Base-by-base conservation (phyloP, 2,329 filamentous ascomycete genomes). In the Penicillium sp. region DNA sequence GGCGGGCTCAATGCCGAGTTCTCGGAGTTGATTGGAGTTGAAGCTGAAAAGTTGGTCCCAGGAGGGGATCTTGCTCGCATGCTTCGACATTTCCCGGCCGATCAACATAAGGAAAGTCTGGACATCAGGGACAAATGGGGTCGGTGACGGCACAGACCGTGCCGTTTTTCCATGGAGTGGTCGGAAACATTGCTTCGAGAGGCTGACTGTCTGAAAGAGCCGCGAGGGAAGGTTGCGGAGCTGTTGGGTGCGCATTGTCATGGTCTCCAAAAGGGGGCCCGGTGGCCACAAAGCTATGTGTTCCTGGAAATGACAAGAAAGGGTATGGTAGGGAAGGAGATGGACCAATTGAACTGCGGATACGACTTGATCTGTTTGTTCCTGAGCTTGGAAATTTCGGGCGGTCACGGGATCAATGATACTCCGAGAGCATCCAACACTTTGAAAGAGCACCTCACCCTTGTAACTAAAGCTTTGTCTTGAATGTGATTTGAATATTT, bases 11-110 rank as follows among this genome's bases (percentile, higher is more conserved):
- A 98, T 83, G 55, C 95, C 93, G 19, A 95, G 82, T 66, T 93
- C 88, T 64, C 87, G 87, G 64, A 99, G 82, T 76, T 98, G 87
- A 45, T 82, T 74, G 19, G 90, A 91, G 22, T 86, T 87, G 62
- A 95, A 82, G 46, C 87, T 87, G 82, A 98, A 98, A 46, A 99
- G 86, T 6, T 90, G 85, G 52, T 95, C 89, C 95, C 95, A 98
- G 11, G 89, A 88, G 2, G 90, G 87, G 67, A 99, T 91, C 76
- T 98, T 98, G 76, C 85, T 82, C 49, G 89, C 85, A 79, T 97
- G 91, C 71, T 89, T 86, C 69, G 84, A 87, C 68, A 97, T 86
- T 67, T 88, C 88, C 62, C 95, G 93, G 66, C 95, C 95, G 76
- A 98, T 97, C 58, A 97, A 82, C 35, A 85, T 91, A 61, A 98